These are phyloP conservation scores for Beauveria pseudobassiana DNA, from an alignment of 2,329 filamentous ascomycete genomes.

Conservation along the genomic window DNA sequence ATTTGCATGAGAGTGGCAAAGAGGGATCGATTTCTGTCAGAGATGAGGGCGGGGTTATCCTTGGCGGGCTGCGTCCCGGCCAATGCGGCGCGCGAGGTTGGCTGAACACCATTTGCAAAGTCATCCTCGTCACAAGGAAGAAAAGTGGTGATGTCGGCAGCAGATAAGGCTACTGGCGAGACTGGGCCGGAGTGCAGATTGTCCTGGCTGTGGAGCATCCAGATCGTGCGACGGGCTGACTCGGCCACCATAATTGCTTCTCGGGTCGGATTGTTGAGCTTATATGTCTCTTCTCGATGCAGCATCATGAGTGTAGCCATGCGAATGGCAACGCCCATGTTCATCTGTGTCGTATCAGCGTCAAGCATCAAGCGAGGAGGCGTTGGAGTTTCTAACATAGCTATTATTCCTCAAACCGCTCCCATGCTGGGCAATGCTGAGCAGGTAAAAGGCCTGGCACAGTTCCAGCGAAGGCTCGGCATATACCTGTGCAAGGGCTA, in stretches of 20 bases:
- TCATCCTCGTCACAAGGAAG: conserved; percentile 46
- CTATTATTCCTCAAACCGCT: conserved; percentile 46
- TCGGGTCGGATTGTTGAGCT: conserved; percentile 31
- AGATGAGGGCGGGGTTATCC: conserved; percentile 35
- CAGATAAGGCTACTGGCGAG: conserved; percentile 43
- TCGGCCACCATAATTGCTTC: conserved; percentile 42
- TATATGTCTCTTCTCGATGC: conserved; percentile 49
- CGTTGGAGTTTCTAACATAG: conserved; percentile 33
- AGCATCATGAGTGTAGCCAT: conserved; percentile 49
- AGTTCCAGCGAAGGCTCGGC: conserved; percentile 44
- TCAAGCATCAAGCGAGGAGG: not conserved
- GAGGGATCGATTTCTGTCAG: conserved; percentile 39
- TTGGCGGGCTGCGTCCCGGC: conserved; percentile 44
- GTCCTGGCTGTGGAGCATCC: conserved; percentile 54
- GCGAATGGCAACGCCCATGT: conserved; percentile 47
- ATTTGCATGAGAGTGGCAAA: conserved; percentile 50
- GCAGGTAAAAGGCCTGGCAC: conserved; percentile 51
- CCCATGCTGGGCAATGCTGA: conserved; percentile 52
- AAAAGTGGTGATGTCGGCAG: conserved; percentile 46
- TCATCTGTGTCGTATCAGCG: conserved; percentile 32
- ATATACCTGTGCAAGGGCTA: conserved; percentile 45
- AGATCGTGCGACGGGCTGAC: conserved; percentile 50
- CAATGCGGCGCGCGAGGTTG: conserved; percentile 42
- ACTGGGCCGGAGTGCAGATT: conserved; percentile 46
- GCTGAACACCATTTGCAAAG: conserved; percentile 40